Evolutionary conservation across 768 basidiomycete genomes (phyloP).

Genomic region (Kwoniella sp.): DNA sequence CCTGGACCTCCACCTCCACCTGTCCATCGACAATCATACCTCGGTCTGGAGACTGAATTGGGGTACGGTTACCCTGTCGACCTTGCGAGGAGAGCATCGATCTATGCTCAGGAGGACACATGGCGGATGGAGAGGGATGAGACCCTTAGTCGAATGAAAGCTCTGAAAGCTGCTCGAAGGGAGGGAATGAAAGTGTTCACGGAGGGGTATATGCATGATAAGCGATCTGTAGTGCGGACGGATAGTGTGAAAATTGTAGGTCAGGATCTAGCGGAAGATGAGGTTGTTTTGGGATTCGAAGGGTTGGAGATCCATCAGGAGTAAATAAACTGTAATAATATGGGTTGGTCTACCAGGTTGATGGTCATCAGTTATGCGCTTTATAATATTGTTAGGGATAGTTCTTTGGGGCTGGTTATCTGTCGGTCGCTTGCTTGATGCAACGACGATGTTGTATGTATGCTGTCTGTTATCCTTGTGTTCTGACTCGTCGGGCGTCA

Average conservation of each 20-base stretch:
- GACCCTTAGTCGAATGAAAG: slow-evolving; percentile 56
- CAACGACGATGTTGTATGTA: background rate
- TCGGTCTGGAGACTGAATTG: background rate
- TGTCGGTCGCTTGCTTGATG: background rate
- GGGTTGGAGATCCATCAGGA: slow-evolving; percentile 5
- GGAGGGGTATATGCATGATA: slow-evolving; percentile 1
- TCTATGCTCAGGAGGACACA: slow-evolving; percentile 28
- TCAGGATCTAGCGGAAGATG: slow-evolving; percentile 20
- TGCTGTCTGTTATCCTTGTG: slow-evolving; percentile 3
- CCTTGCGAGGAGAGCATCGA: slow-evolving; percentile 15
- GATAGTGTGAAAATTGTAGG: slow-evolving; percentile 26
- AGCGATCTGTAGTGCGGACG: slow-evolving; percentile 7
- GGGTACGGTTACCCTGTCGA: slow-evolving; percentile 6
- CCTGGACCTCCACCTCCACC: slow-evolving; percentile 45
- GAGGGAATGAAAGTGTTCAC: slow-evolving; percentile 10
- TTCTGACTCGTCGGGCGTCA: too few relatives aligned
- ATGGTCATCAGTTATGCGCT: background rate
- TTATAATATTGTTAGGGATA: slow-evolving; percentile 14
- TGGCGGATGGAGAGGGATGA: slow-evolving; percentile 58
- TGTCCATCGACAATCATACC: slow-evolving; percentile 33
- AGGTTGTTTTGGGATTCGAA: slow-evolving; percentile 19
- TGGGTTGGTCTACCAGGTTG: too few relatives aligned
- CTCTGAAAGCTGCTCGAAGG: slow-evolving; percentile 50
- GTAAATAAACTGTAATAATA: background rate
- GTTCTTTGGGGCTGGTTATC: too few relatives aligned